These are phyloP conservation scores for Platanthera zijinensis DNA, from an alignment of 106 monocot species.

Conservation along the genomic window DNA sequence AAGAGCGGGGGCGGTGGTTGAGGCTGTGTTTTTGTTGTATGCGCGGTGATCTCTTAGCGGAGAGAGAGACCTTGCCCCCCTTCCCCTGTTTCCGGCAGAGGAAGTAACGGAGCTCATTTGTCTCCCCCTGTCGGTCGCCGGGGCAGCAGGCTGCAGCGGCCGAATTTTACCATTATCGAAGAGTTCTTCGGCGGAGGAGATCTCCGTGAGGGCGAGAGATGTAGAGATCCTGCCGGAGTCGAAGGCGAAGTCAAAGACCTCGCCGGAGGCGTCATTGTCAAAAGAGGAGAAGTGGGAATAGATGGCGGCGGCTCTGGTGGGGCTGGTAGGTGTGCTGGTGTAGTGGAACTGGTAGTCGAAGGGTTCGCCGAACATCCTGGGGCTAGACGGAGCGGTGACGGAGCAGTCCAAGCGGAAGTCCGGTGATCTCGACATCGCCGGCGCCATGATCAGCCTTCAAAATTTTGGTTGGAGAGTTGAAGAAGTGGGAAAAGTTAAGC, in stretches of 20 bases:
- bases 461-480: neutral
- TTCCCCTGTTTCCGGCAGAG: conserved; percentile 19
- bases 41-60: conserved; percentile 4
- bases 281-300: conserved; percentile 18
- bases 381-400: conserved; percentile 56
- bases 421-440: conserved; percentile 6
- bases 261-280: conserved; percentile 7
- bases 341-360: conserved; percentile 27
- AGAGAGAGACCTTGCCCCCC: conserved; percentile 38
- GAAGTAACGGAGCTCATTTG: conserved; percentile 4
- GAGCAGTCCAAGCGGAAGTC: conserved; percentile 26
- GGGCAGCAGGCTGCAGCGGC: neutral
- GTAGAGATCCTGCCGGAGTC: neutral
- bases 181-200: conserved; percentile 15
- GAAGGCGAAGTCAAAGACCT: conserved; percentile 1
- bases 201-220: neutral
- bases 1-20: neutral
- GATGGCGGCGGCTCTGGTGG: conserved; percentile 32
- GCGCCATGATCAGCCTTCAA: conserved; percentile 30
- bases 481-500: neutral
- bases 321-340: conserved; percentile 60
- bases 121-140: conserved; percentile 10
- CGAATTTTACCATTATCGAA: conserved; percentile 9
- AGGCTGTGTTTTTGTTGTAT: neutral
- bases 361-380: conserved; percentile 17